phyloP scores from a whole-genome alignment of 2,329 filamentous ascomycete genomes.

The Madurella fahalii region DNA sequence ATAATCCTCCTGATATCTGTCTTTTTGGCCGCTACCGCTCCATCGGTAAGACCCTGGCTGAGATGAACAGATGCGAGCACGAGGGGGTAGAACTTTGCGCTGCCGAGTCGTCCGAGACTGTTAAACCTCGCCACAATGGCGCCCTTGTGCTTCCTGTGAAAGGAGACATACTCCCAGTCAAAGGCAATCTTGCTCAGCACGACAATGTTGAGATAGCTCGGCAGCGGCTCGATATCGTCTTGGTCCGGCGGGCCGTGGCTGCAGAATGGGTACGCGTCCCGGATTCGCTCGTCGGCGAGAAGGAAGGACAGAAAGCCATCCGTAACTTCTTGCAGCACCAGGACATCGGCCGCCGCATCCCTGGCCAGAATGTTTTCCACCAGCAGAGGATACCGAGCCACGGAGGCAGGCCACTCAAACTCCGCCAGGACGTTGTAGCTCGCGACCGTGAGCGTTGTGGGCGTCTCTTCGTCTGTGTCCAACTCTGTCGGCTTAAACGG shows the following conservation, averaged over 20 bases:
- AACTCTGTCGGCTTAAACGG: constrained; percentile 2
- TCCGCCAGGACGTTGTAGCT: constrained; percentile 54
- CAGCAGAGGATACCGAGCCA: constrained; percentile 40
- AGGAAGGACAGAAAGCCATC: constrained; percentile 58
- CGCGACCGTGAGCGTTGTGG: constrained; percentile 34
- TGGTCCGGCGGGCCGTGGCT: constrained; percentile 55
- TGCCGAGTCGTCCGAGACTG: constrained; percentile 28
- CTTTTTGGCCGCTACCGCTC: constrained; percentile 53
- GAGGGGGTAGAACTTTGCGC: constrained; percentile 34
- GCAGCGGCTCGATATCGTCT: constrained; percentile 49
- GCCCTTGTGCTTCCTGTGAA: constrained; percentile 54
- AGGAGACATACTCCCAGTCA: constrained; percentile 51
- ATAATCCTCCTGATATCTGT: constrained; percentile 51
- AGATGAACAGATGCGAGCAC: constrained; percentile 58
- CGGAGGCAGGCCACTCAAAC: constrained; percentile 43
- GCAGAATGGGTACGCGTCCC: constrained; percentile 49
- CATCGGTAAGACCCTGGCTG: constrained; percentile 57
- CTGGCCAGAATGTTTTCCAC: constrained; percentile 41
- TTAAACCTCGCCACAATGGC: constrained; percentile 46
- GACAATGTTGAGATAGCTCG: constrained; percentile 58
- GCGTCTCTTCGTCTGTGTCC: background rate
- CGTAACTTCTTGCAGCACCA: constrained; percentile 60
- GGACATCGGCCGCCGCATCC: constrained; percentile 42
- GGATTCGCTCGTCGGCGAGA: constrained; percentile 43
- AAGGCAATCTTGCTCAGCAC: constrained; percentile 55